A percentile compares a stretch with the other conserved stretches of the same genome.
These are phyloP conservation scores for Agastache rugosa DNA, from an alignment of 257 asterid genomes.

Conservation along the genomic window DNA sequence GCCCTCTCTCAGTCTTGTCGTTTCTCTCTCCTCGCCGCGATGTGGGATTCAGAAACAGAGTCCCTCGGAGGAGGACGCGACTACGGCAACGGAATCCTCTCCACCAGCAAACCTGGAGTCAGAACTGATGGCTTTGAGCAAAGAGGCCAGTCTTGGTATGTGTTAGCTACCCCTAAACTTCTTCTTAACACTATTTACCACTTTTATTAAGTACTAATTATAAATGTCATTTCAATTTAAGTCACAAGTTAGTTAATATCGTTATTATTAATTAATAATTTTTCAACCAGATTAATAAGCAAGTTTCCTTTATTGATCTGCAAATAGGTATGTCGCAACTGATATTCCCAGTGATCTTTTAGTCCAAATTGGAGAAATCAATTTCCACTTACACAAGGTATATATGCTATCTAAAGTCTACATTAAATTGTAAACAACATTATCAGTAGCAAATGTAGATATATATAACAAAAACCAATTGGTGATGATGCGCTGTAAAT, in stretches of 20 bases:
- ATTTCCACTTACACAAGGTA: slow-evolving; percentile 91
- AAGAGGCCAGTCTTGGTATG: slow-evolving; percentile 90
- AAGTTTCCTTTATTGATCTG: neutral
- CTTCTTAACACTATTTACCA: neutral
- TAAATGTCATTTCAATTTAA: too few species aligned
- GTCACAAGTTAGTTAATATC: neutral
- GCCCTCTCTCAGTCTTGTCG: slow-evolving; percentile 22
- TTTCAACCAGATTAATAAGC: too few species aligned
- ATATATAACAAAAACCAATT: too few species aligned
- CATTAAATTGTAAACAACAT: too few species aligned
- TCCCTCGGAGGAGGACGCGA: slow-evolving; percentile 57
- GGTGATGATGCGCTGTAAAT: too few species aligned
- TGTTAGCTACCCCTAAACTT: neutral
- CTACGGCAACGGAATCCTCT: slow-evolving; percentile 68
- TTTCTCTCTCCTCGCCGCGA: slow-evolving; percentile 28
- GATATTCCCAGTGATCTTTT: slow-evolving; percentile 91
- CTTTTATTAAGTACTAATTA: neutral
- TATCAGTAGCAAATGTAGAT: neutral
- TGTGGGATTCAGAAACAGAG: slow-evolving; percentile 95
- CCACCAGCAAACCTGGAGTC: slow-evolving; percentile 60
- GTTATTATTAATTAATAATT: neutral
- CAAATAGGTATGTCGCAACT: slow-evolving; percentile 78
- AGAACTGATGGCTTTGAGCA: slow-evolving; percentile 86
- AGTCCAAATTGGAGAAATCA: slow-evolving; percentile 80
- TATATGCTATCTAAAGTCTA: neutral